Conservation (phyloP, 768 basidiomycete genomes). For the Pleurotus tuber-regium region DNA sequence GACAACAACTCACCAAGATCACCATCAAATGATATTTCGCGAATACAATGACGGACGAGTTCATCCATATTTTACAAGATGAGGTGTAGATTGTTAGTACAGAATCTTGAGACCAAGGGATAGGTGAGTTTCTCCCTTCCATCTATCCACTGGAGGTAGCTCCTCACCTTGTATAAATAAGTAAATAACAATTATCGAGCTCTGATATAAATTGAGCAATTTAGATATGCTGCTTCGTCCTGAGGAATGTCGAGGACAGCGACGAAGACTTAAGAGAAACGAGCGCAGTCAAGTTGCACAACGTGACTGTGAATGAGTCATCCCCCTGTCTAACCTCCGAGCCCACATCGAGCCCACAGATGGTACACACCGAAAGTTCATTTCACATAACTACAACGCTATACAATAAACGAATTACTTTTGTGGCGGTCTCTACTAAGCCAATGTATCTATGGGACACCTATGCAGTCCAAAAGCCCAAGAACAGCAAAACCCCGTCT, state of each 20-base stretch:
- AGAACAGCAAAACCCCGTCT: neutral
- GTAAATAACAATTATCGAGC: too few relatives aligned
- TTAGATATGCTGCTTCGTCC: neutral
- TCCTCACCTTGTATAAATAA: too few relatives aligned
- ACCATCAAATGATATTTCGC: slow-evolving; percentile 88
- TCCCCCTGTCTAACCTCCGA: neutral
- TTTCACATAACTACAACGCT: slow-evolving; percentile 3
- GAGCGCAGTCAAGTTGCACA: too few relatives aligned
- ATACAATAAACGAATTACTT: neutral
- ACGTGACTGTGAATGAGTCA: neutral
- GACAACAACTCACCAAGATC: slow-evolving; percentile 71
- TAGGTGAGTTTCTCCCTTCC: neutral
- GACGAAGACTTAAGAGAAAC: too few relatives aligned
- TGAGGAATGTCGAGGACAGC: too few relatives aligned
- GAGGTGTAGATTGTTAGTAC: neutral
- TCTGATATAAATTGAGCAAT: neutral
- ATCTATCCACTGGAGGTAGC: too few relatives aligned
- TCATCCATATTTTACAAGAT: slow-evolving; percentile 61
- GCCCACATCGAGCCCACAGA: too few relatives aligned
- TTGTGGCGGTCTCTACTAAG: slow-evolving; percentile 1
- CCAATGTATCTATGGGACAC: neutral
- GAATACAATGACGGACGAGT: slow-evolving; percentile 78
- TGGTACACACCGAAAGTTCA: neutral
- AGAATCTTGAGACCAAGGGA: neutral
- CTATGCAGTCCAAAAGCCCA: neutral